A percentile compares a stretch with the other conserved stretches of the same genome.
Conservation (phyloP, 805 yeast genomes). For the Lipomyces sp. region DNA sequence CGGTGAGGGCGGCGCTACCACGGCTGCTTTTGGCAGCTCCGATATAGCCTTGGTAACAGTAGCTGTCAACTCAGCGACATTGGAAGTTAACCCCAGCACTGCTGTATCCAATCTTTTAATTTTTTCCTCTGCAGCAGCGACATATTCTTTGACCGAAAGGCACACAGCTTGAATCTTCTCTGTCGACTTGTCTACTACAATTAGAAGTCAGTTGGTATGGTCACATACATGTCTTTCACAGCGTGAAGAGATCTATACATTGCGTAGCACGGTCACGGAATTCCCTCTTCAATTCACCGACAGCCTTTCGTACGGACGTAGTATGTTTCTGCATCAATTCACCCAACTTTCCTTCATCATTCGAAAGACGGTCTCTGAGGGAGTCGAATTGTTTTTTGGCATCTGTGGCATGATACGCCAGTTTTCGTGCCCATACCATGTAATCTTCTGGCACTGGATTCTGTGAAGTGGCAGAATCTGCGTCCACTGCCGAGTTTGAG, state of each 20-base stretch:
- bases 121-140: slow-evolving; percentile 1
- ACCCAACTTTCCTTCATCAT: slow-evolving; percentile 13
- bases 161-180: slow-evolving; percentile 2
- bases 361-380: slow-evolving; percentile 9
- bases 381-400: slow-evolving; percentile 12
- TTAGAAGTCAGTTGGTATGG: background rate
- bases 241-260: background rate
- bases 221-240: background rate
- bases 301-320: background rate
- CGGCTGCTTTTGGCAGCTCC: background rate
- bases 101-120: background rate
- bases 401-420: slow-evolving; percentile 22
- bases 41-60: background rate
- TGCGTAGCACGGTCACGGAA: slow-evolving; percentile 3
- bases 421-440: slow-evolving; percentile 22
- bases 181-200: slow-evolving; percentile 1
- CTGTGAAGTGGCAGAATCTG: background rate
- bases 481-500: background rate
- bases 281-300: slow-evolving; percentile 1
- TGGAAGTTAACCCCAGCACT: background rate
- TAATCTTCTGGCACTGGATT: slow-evolving; percentile 7
- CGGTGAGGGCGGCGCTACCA: background rate
- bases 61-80: background rate
- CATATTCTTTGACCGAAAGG: slow-evolving; percentile 1
- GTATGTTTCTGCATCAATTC: background rate